Evolutionary conservation across 225 moss, liverwort and hornwort species (phyloP).

Genomic region (Neckera pumila): DNA sequence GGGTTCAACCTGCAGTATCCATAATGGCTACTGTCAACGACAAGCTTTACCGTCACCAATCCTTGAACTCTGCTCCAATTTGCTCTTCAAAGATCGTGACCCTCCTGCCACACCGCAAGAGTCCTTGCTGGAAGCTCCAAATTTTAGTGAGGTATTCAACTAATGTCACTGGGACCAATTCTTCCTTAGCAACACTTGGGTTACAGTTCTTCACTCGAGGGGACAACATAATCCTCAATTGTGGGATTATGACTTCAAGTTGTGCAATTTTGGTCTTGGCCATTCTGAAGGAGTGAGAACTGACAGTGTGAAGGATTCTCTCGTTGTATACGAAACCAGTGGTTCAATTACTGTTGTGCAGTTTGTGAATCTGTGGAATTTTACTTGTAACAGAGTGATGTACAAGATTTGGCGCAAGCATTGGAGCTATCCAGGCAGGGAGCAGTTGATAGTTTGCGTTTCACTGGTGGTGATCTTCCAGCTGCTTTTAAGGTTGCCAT

Average conservation of each 20-base stretch:
- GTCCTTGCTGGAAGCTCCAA: constrained; percentile 51
- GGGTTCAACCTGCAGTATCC: constrained; percentile 36
- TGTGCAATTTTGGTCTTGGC: not conserved
- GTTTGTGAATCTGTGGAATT: constrained; percentile 10
- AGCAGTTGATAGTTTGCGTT: constrained; percentile 65
- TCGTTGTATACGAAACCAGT: not conserved
- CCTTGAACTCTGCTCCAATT: constrained; percentile 29
- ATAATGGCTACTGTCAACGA: constrained; percentile 55
- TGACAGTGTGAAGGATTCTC: not conserved
- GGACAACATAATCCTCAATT: not conserved
- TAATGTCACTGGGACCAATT: not conserved
- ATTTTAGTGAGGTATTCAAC: constrained; percentile 49
- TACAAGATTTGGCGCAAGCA: constrained; percentile 61
- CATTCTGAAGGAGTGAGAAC: not conserved
- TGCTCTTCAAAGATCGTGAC: constrained; percentile 58
- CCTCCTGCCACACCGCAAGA: constrained; percentile 62
- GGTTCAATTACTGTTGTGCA: not conserved
- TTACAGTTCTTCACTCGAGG: not conserved
- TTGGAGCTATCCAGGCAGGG: constrained; percentile 58
- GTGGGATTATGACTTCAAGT: not conserved
- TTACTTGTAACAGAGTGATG: constrained; percentile 51
- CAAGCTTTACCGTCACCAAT: constrained; percentile 48
- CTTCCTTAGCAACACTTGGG: not conserved
- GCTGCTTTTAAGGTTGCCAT: constrained; percentile 58
- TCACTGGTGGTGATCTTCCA: constrained; percentile 51